phyloP scores from a whole-genome alignment of 805 yeast genomes.

The Lipomyces sp. region DNA sequence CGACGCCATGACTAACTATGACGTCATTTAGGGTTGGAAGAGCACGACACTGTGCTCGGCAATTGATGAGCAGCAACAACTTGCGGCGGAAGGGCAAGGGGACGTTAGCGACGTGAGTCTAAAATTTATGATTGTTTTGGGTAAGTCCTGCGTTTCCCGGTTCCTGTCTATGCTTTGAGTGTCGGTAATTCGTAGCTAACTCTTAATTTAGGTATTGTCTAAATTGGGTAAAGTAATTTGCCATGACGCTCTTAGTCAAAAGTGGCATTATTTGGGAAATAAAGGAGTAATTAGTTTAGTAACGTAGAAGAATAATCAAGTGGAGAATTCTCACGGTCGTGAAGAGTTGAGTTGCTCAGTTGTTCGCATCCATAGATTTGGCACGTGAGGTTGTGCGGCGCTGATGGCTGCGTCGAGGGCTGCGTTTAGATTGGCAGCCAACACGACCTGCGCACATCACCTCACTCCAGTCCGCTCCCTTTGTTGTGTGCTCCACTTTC shows the following conservation, averaged over 20 bases:
- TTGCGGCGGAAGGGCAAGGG: not conserved
- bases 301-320: not conserved
- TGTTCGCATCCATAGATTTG: too few species aligned
- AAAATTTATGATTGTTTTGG: slow-evolving; percentile 20
- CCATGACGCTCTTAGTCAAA: too few species aligned
- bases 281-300: not conserved
- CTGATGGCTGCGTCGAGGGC: too few species aligned
- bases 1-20: not conserved
- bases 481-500: not conserved
- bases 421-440: too few species aligned
- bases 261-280: too few species aligned
- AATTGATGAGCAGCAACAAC: slow-evolving; percentile 40
- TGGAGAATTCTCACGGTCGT: not conserved
- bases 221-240: too few species aligned
- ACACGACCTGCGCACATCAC: too few species aligned
- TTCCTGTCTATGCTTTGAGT: too few species aligned
- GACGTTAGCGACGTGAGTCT: slow-evolving; percentile 4
- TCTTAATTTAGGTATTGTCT: slow-evolving; percentile 6
- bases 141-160: slow-evolving; percentile 1
- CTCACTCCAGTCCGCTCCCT: too few species aligned
- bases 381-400: too few species aligned
- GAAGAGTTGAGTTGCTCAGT: too few species aligned
- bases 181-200: not conserved
- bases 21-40: slow-evolving; percentile 49
- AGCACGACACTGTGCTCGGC: slow-evolving; percentile 53